Base-by-base conservation (phyloP, 164 flowering plant species). In the Nymphaea colorata region DNA sequence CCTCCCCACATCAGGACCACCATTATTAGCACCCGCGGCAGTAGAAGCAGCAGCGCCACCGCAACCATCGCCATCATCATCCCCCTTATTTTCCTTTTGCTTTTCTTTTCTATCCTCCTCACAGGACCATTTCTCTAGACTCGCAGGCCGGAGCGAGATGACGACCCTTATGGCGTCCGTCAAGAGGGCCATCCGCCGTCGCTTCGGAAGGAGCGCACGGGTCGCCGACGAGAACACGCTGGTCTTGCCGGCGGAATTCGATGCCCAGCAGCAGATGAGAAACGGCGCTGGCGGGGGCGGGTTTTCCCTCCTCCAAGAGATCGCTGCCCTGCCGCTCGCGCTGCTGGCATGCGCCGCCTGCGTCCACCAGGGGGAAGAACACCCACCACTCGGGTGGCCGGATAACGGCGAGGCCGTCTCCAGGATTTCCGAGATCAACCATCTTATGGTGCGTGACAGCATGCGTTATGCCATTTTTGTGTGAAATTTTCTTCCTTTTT, bases 381-480 rank as follows among this genome's bases (percentile, higher is more conserved):
- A 25, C 36, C 36, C 36, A 25, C 59, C 59, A 16, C 12, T 16
- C 12, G 16, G 59, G 10, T 80, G 85, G 55, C 79, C 66, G 10
- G 75, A 70, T 3, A 70, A 70, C 62, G 85, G 81, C 3, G 86
- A 83, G 59, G 82, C 83, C 10, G 73, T 69, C 3, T 71, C 75
- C 0, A 75, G 76, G 53, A 65, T 75, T 0, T 75, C 88, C 0
- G 93, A 88, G 73, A 76, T 86, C 73, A 86, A 88, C 68, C 85
- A 86, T 72, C 82, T 85, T 3, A 81, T 86, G 83, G 93, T 88
- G 11, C 85, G 71, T 53, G 93, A 88, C 59, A 79, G 90, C 77
- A 79, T 86, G 93, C 82, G 89, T 42, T 85, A 86, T 63, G 87
- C 83, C 2, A 84, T 88, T 59, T 75, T 86, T 68, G 83, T 85